A percentile compares a stretch with the other conserved stretches of the same genome.
phyloP scores from a whole-genome alignment of 1,284 basidiomycete genomes.

The Gymnopus androsaceus region DNA sequence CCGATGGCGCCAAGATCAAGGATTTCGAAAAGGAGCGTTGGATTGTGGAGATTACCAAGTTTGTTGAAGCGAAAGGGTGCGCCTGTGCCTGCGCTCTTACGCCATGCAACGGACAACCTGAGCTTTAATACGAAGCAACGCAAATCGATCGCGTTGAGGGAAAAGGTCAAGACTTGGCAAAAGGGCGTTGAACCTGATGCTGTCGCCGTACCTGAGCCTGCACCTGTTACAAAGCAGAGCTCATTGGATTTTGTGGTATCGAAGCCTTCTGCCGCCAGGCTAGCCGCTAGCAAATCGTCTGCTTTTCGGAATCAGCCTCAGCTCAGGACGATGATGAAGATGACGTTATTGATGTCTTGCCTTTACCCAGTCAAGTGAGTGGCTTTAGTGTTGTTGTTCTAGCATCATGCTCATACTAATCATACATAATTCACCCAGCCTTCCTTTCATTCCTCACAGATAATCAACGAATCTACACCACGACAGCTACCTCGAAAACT shows the following conservation, averaged over 20 bases:
- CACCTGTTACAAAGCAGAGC: background rate
- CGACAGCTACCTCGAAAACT: too few relatives aligned
- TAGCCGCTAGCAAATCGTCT: background rate
- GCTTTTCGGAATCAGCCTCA: background rate
- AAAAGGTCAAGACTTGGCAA: slow-evolving; percentile 11
- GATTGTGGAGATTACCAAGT: slow-evolving; percentile 5
- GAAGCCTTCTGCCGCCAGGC: slow-evolving; percentile 5
- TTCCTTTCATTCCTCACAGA: slow-evolving; percentile 9
- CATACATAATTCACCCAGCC: background rate
- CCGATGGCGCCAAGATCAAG: background rate
- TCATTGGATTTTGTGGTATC: slow-evolving; percentile 1
- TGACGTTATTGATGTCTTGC: background rate
- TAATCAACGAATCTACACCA: slow-evolving; percentile 9
- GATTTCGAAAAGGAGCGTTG: slow-evolving; percentile 8
- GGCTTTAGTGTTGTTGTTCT: background rate
- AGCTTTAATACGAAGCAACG: background rate
- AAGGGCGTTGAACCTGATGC: background rate
- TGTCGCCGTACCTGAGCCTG: too few relatives aligned
- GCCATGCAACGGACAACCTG: background rate
- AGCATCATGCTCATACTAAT: background rate
- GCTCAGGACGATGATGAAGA: background rate
- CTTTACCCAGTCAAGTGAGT: slow-evolving; percentile 3
- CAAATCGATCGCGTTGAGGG: background rate
- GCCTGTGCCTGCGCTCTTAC: background rate
- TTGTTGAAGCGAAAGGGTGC: slow-evolving; percentile 1